Conservation (phyloP, 2,329 filamentous ascomycete species). For the Aspergillus latus region DNA sequence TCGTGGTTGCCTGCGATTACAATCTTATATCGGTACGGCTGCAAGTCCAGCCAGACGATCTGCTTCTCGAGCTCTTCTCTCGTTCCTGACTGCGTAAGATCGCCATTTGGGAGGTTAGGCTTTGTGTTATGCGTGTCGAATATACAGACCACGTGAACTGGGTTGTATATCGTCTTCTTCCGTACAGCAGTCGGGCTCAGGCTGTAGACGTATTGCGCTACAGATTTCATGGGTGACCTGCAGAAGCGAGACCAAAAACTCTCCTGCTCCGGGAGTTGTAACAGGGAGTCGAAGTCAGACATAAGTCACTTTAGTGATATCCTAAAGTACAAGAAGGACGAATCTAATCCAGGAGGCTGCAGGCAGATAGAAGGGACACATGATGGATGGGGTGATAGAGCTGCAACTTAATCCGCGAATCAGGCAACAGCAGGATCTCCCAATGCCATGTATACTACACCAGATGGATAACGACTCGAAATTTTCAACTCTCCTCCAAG, state of each 20-base stretch:
- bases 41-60: slow-evolving; percentile 70
- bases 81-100: slow-evolving; percentile 62
- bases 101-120: slow-evolving; percentile 28
- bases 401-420: too few species aligned
- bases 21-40: slow-evolving; percentile 73
- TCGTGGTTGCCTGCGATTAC: slow-evolving; percentile 85
- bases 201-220: background rate
- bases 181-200: background rate
- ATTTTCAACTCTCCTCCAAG: too few species aligned
- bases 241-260: background rate
- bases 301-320: too few species aligned
- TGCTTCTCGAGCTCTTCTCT: slow-evolving; percentile 68
- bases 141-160: slow-evolving; percentile 17
- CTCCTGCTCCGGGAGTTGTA: background rate
- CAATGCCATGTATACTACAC: too few species aligned
- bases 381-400: too few species aligned
- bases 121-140: slow-evolving; percentile 34
- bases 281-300: background rate
- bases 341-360: too few species aligned
- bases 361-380: too few species aligned
- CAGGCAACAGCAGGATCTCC: too few species aligned
- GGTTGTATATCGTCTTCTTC: background rate
- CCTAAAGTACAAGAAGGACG: too few species aligned
- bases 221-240: background rate
- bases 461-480: too few species aligned